phyloP scores from a whole-genome alignment of 371 early-diverging fungal genomes.

The Ecytonucleospora hepatopenaei region DNA sequence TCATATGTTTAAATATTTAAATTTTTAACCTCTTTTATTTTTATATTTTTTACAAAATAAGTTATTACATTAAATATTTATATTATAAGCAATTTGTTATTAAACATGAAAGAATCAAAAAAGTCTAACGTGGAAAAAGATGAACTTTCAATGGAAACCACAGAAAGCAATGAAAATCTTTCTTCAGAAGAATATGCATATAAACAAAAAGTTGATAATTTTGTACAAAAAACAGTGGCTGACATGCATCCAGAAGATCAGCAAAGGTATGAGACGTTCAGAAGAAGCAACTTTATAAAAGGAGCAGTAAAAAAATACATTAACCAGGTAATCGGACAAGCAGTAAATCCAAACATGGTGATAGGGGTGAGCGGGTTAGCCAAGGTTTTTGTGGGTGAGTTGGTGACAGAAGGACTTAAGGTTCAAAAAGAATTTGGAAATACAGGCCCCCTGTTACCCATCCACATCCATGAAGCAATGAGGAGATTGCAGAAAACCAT shows the following conservation, averaged over 20 bases:
- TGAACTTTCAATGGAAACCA: constrained; percentile 13
- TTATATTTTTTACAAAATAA: too few relatives aligned
- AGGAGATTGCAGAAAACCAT: constrained; percentile 63
- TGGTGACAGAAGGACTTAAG: constrained; percentile 67
- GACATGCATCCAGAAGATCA: constrained; percentile 68
- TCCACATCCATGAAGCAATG: constrained; percentile 75
- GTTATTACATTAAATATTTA: too few relatives aligned
- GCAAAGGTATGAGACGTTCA: constrained; percentile 73
- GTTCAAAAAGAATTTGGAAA: constrained; percentile 50
- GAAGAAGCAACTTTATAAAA: constrained; percentile 70
- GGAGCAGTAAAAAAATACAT: constrained; percentile 67
- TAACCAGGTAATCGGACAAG: constrained; percentile 62
- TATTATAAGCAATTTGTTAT: too few relatives aligned
- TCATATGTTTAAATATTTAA: too few relatives aligned
- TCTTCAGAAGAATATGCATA: constrained; percentile 27
- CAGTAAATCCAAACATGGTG: constrained; percentile 68
- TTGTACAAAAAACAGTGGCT: constrained; percentile 56
- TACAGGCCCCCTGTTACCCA: constrained; percentile 61
- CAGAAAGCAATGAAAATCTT: constrained; percentile 21
- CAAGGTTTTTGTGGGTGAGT: constrained; percentile 85
- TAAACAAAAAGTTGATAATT: constrained; percentile 8
- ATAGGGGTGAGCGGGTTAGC: constrained; percentile 79
- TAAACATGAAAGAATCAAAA: constrained; percentile 7
- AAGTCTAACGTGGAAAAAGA: constrained; percentile 9
- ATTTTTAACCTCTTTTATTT: too few relatives aligned